Evolutionary conservation across 1,139 yeast genomes (phyloP).

Genomic region (Kurtzmaniella quercitrusa): DNA sequence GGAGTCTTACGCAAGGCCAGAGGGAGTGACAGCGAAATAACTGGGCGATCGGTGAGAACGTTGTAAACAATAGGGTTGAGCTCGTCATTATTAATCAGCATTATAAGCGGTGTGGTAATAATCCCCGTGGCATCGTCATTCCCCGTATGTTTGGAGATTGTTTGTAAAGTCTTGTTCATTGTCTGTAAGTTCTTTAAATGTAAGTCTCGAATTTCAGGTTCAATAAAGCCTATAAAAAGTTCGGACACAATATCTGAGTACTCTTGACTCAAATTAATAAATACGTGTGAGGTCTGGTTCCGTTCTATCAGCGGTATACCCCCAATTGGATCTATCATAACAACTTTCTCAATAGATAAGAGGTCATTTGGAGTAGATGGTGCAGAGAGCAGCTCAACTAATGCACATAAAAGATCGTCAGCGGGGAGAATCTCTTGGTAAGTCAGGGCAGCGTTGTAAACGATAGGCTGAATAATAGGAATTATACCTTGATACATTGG

Average conservation of each 20-base stretch:
- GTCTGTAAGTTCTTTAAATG: slow-evolving; percentile 54
- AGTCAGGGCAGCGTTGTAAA: slow-evolving; percentile 35
- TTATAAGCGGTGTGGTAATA: slow-evolving; percentile 39
- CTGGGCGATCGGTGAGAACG: slow-evolving; percentile 83
- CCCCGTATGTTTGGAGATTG: slow-evolving; percentile 25
- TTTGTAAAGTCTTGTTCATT: slow-evolving; percentile 44
- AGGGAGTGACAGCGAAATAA: slow-evolving; percentile 91
- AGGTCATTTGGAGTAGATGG: slow-evolving; percentile 18
- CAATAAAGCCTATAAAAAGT: slow-evolving; percentile 49
- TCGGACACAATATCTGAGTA: slow-evolving; percentile 63
- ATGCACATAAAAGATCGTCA: slow-evolving; percentile 26
- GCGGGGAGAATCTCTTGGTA: slow-evolving; percentile 30
- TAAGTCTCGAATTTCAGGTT: slow-evolving; percentile 39
- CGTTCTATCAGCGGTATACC: slow-evolving; percentile 90
- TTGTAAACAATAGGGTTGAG: slow-evolving; percentile 84
- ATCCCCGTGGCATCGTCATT: slow-evolving; percentile 45
- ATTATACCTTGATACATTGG: slow-evolving; percentile 46
- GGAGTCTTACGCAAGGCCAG: slow-evolving; percentile 65
- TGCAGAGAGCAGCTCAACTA: slow-evolving; percentile 24
- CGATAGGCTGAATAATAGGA: slow-evolving; percentile 62
- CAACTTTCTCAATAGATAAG: slow-evolving; percentile 72
- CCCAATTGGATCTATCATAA: slow-evolving; percentile 75
- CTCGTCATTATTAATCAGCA: slow-evolving; percentile 43
- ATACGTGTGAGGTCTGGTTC: slow-evolving; percentile 79
- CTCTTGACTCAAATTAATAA: slow-evolving; percentile 82